These are phyloP conservation scores for Colletotrichum abscissum DNA, from an alignment of 2,329 filamentous ascomycete species.

Conservation along the genomic window DNA sequence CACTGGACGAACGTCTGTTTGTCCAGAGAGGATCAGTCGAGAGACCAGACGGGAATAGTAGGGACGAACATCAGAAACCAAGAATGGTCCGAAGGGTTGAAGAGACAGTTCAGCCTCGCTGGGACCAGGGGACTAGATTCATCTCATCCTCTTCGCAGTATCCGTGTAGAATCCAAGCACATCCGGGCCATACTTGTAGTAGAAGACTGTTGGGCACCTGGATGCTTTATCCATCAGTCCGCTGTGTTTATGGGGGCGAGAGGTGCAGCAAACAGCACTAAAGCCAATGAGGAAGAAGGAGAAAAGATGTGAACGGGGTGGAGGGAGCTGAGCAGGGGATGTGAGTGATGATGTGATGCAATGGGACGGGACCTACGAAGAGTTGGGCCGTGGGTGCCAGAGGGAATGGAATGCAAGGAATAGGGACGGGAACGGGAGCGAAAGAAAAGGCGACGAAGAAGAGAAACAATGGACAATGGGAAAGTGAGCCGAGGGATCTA, in stretches of 20 bases:
- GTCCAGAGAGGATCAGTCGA: not conserved
- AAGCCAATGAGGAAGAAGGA: not conserved
- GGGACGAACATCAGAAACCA: slow-evolving; percentile 4
- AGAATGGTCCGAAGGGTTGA: slow-evolving; percentile 1
- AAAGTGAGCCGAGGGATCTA: not conserved
- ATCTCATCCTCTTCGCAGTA: not conserved
- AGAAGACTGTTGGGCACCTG: not conserved
- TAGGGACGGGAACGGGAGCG: slow-evolving; percentile 17
- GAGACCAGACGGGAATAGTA: not conserved
- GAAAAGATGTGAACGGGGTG: not conserved
- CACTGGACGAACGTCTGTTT: not conserved
- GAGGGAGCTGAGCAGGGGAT: not conserved
- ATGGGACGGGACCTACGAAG: not conserved
- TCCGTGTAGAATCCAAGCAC: not conserved
- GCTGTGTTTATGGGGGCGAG: not conserved
- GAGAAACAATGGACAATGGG: slow-evolving; percentile 20
- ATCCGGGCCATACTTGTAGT: not conserved
- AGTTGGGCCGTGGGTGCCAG: not conserved
- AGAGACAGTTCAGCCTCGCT: slow-evolving; percentile 8
- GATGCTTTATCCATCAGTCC: not conserved
- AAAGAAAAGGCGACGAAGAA: slow-evolving; percentile 15
- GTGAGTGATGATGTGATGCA: not conserved
- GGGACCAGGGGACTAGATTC: slow-evolving; percentile 4
- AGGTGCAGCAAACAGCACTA: not conserved
- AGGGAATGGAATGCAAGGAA: slow-evolving; percentile 11